Evolutionary conservation across 139 green algal genomes (phyloP).

Genomic region (Chlorella sp.): DNA sequence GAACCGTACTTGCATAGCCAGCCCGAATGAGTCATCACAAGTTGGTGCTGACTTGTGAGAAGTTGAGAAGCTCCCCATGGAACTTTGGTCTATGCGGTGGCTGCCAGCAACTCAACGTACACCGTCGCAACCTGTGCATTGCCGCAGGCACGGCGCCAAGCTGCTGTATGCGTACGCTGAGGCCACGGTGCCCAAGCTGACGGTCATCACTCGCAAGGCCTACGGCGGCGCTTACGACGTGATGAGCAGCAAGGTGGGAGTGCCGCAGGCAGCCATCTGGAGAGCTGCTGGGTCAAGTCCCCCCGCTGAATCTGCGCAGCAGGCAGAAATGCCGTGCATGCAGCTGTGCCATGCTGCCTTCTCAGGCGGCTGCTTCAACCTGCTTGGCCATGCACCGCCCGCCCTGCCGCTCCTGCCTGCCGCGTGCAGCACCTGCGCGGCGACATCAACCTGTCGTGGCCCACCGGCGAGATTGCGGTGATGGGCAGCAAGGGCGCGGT

Average conservation of each 20-base stretch:
- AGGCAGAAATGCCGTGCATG: background rate
- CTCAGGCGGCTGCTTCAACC: background rate
- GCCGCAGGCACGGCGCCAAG: slow-evolving; percentile 73
- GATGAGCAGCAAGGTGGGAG: slow-evolving; percentile 51
- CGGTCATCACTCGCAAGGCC: slow-evolving; percentile 75
- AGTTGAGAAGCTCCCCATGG: too few relatives aligned
- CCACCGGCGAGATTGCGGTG: slow-evolving; percentile 73
- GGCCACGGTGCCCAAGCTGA: slow-evolving; percentile 75
- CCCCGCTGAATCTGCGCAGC: background rate
- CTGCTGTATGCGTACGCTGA: slow-evolving; percentile 80
- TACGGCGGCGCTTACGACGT: slow-evolving; percentile 77
- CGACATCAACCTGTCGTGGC: slow-evolving; percentile 76
- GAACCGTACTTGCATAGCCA: too few relatives aligned
- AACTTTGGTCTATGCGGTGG: too few relatives aligned
- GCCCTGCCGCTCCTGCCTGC: background rate
- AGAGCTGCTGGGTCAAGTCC: background rate
- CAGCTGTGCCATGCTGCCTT: background rate
- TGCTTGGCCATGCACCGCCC: background rate
- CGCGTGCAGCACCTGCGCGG: slow-evolving; percentile 63
- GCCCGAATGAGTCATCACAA: too few relatives aligned
- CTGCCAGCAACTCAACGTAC: too few relatives aligned
- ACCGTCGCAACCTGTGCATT: too few relatives aligned
- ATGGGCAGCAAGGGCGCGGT: slow-evolving; percentile 76
- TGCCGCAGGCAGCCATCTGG: background rate
- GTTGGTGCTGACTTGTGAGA: too few relatives aligned